Base-by-base conservation (phyloP, 2,329 filamentous ascomycete genomes). In the Stachybotrys chlorohalonatus region DNA sequence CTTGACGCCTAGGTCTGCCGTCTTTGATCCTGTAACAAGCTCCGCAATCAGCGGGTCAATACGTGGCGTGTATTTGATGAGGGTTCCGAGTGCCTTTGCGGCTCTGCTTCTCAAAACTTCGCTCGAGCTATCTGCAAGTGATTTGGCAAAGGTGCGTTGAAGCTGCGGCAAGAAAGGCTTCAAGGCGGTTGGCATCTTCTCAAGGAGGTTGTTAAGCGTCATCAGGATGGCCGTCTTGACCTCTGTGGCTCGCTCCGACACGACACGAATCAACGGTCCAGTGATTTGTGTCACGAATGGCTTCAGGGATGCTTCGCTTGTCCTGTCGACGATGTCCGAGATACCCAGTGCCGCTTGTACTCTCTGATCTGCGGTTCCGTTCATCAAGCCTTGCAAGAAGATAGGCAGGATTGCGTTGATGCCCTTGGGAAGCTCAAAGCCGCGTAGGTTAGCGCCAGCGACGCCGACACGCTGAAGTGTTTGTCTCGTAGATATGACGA, bases 201-300 rank as follows among this genome's bases (percentile, higher is more conserved):
- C 91, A 45, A 99, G 78, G 32, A 99, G 76, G 63, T 95, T 96
- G 75, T 96, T 97, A 61, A 99, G 82, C 0, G 94, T 96, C 53
- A 95, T 81, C 57, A 99, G 78, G 68, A 99, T 96, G 47, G 94
- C 94, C 57, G 90, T 87, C 75, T 96, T 97, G 71, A 99, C 91
- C 52, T 99, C 95, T 2, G 91, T 91, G 3, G 94, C 96, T 58
- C 93, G 85, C 70, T 99, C 94, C 6, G 94, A 96, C 16, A 99
- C 92, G 24, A 97, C 93, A 81, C 94, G 89, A 70, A 99, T 99
- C 53, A 99, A 82, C 24, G 95, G 94, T 67, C 94, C 94, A 6
- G 95, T 97, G 63, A 99, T 96, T 66, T 96, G 92, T 32, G 93
- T 96, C 57, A 99, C 94, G 65, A 95, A 97, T 7, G 92, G 90